Evolutionary conservation across 2,329 filamentous ascomycete species (phyloP), one percentile per base, ranked within the genome.

Genomic region (Sarocladiaceae sp.): DNA sequence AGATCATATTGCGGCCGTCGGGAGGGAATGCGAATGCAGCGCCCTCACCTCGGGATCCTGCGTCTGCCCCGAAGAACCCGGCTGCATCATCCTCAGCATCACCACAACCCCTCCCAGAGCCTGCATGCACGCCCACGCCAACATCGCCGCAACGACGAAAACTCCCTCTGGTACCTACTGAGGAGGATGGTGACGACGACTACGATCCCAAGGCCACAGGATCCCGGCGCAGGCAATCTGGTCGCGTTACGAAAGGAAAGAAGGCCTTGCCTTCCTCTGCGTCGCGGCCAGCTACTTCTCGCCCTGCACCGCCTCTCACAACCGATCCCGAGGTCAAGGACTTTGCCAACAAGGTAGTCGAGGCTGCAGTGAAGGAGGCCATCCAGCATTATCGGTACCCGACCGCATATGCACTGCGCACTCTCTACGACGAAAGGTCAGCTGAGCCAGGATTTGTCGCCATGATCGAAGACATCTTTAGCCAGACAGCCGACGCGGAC

Each of bases 321-420:
- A 39, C 48, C 27, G 58, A 60, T 23, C 51, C 55, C 2, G 54
- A 59, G 29, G 65, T 69, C 49, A 69, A 65, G 49, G 69, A 71
- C 31, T 57, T 69, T 26, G 65, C 68, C 20, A 74, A 74, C 52
- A 71, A 65, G 54, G 71, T 79, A 21, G 66, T 83, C 31, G 73
- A 79, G 56, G 55, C 61, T 24, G 76, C 77, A n/a, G 74, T 82
- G 23, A 70, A 78, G 9, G 70, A 79, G 54, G 78, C 78, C 4
- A 59, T 83, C 40, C 63, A 68, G 47, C 69, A 75, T 54, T 67
- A 68, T 49, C 74, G 76, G 47, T 82, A 78, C 56, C 75, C 77
- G 44, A 82, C 78, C 7, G 80, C 79, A 2, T 82, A 72, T 65
- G 78, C 79, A 33, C 65, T 83, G 47, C 69, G 77, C 44, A 72